Evolutionary conservation across 2,329 filamentous ascomycete genomes (phyloP), one percentile per base, ranked within the genome.

Genomic region (Lachnellula arida): DNA sequence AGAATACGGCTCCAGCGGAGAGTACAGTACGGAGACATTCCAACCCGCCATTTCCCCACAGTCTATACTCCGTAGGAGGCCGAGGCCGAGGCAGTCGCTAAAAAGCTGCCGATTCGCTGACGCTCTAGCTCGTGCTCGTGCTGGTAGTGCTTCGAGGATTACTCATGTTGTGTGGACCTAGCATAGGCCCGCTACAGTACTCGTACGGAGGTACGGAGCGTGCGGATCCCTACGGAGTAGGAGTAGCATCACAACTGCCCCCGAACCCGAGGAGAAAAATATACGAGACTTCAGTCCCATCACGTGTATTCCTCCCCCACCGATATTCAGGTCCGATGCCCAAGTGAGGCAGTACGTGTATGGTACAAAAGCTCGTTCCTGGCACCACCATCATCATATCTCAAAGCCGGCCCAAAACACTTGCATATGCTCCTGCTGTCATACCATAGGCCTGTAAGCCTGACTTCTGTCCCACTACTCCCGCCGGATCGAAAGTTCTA

Each of bases 351-450:
- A 46, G 28, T 32, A 32, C 28, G 9, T 32, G n/a, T n/a, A 32
- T 14, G 22, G 14, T 28, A 32, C 44, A 25, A 7, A 46, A 23
- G 11, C 23, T 39, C 32, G 34, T 37, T 49, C 47, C 47, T 49
- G 47, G 47, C 32, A 39, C 25, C n/a, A 49, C n/a, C 34, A 48
- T 12, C 46, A 39, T 34, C 35, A 25, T 25, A 35, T 37, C 34
- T 22, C 23, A 32, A 52, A 55, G 17, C 42, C 19, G 35, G 46
- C 34, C 28, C 34, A 32, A 52, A 55, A 23, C 35, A 55, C 53
- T 53, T 53, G 53, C 53, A 60, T 58, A 49, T 37, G 43, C 37
- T 47, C 22, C 25, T 54, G 53, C 35, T 46, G 58, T 60, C 53
- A 54, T 37, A 58, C 53, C 12, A 46, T 37, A 55, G 49, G 53